Conservation (phyloP, 306 rosid genomes). For the Acacia melanoxylon region DNA sequence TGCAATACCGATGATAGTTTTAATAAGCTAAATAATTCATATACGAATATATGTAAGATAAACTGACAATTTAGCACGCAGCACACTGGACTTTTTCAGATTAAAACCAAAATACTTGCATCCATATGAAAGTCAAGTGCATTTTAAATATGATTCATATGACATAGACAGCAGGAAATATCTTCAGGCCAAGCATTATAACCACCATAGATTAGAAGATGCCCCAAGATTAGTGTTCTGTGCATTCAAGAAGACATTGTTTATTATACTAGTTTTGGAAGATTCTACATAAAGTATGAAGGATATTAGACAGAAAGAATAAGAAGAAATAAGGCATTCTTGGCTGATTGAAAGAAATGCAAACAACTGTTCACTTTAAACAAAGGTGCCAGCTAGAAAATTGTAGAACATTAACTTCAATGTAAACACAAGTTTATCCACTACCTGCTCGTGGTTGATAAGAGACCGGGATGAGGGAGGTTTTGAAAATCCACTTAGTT, state of each 20-base stretch:
- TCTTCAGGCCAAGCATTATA: slow-evolving; percentile 19
- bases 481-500: slow-evolving; percentile 85
- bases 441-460: slow-evolving; percentile 85
- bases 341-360: not conserved
- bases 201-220: slow-evolving; percentile 4
- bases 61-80: slow-evolving; percentile 10
- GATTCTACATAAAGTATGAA: not conserved
- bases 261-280: not conserved
- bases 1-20: slow-evolving; percentile 43
- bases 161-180: not conserved
- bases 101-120: not conserved
- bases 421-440: slow-evolving; percentile 14
- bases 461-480: slow-evolving; percentile 96
- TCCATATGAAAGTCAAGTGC: not conserved
- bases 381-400: not conserved
- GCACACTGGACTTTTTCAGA: not conserved
- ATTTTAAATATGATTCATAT: not conserved
- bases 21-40: slow-evolving; percentile 27
- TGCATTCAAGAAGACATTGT: slow-evolving; percentile 21
- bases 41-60: not conserved
- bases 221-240: slow-evolving; percentile 1
- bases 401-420: slow-evolving; percentile 7
- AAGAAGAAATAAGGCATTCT: not conserved
- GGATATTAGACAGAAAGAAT: not conserved
- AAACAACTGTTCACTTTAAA: slow-evolving; percentile 3